Conservation (phyloP, 108 stramenopile genomes). For the Nitzschia sp. region DNA sequence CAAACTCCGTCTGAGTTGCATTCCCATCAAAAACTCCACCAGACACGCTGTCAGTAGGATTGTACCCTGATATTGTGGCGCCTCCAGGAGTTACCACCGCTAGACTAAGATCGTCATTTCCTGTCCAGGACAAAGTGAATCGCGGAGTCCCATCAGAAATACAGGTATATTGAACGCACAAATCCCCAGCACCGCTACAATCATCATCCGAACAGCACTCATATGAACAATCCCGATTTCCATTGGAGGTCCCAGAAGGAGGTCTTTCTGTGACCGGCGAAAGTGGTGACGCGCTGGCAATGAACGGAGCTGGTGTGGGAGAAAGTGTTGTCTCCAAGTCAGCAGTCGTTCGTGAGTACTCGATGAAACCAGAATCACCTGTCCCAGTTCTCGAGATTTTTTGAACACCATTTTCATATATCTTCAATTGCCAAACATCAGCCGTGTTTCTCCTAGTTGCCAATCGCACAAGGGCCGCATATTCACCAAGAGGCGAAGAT, state of each 20-base stretch:
- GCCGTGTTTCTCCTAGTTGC: not conserved
- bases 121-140: conserved; percentile 39
- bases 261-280: conserved; percentile 11
- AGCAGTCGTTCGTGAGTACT: not conserved
- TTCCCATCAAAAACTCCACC: conserved; percentile 30
- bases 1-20: conserved; percentile 17
- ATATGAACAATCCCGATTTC: conserved; percentile 2
- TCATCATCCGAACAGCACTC: conserved; percentile 28
- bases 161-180: conserved; percentile 27
- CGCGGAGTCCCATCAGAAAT: conserved; percentile 31
- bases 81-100: conserved; percentile 32
- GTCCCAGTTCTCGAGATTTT: conserved; percentile 8
- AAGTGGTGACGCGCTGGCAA: not conserved
- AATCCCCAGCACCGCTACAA: conserved; percentile 1
- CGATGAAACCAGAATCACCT: conserved; percentile 23
- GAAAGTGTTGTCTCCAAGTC: not conserved
- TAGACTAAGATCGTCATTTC: conserved; percentile 24
- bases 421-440: conserved; percentile 22
- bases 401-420: conserved; percentile 20
- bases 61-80: conserved; percentile 17
- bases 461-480: conserved; percentile 14
- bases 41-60: conserved; percentile 25
- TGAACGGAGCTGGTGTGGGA: not conserved
- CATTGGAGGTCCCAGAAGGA: not conserved
- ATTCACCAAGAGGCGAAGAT: conserved; percentile 15